Percentiles rank a stretch among this genome's conserved stretches.
These are phyloP conservation scores for Pleurotus platypus DNA, from an alignment of 768 basidiomycete species.

Conservation along the genomic window DNA sequence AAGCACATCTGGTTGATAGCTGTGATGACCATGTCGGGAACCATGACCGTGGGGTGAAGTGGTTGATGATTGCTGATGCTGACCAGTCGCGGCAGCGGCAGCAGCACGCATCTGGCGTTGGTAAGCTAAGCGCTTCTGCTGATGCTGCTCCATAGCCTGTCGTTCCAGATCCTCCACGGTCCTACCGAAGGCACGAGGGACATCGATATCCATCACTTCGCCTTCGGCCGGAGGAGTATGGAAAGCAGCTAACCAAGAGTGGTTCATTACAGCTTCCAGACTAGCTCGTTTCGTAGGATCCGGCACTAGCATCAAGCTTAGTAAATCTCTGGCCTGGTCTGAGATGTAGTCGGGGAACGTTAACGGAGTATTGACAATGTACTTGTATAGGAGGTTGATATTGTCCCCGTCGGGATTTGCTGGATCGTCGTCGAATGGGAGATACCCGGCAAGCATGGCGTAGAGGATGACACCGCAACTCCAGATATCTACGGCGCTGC, in stretches of 20 bases:
- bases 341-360: constrained; percentile 98
- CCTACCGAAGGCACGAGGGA: constrained; percentile 52
- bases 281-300: constrained; percentile 81
- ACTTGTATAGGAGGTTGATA: constrained; percentile 97
- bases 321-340: constrained; percentile 73
- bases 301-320: constrained; percentile 91
- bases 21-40: constrained; percentile 40
- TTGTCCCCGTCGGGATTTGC: constrained; percentile 99
- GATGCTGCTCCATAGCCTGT: constrained; percentile 80
- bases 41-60: constrained; percentile 21
- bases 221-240: constrained; percentile 26
- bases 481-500: constrained; percentile 98
- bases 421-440: constrained; percentile 99
- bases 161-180: constrained; percentile 77
- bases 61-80: constrained; percentile 15
- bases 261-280: constrained; percentile 76
- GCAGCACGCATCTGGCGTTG: constrained; percentile 73
- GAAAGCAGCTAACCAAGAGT: constrained; percentile 80
- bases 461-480: constrained; percentile 94
- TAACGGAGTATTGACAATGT: constrained; percentile 95
- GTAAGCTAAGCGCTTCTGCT: constrained; percentile 77
- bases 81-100: constrained; percentile 25
- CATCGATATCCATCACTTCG: constrained; percentile 19
- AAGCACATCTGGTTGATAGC: constrained; percentile 50
- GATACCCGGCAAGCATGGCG: constrained; percentile 94